phyloP scores from a whole-genome alignment of 2,329 filamentous ascomycete species.

The Aspergillus unguis region DNA sequence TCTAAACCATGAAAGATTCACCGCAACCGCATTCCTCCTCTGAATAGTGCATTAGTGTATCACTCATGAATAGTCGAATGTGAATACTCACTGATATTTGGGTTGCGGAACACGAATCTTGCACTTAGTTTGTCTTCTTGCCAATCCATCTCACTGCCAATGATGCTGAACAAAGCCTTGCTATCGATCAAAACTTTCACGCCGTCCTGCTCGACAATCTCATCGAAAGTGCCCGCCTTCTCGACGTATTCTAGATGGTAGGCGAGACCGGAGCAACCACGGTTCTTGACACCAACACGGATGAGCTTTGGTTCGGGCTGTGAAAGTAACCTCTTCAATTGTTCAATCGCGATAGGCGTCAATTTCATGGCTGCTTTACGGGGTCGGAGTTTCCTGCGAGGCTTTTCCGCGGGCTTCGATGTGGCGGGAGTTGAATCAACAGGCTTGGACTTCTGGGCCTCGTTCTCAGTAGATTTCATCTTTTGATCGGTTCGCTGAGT shows the following conservation, averaged over 20 bases:
- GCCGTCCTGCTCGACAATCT: constrained; percentile 90
- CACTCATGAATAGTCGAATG: background rate
- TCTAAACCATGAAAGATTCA: constrained; percentile 84
- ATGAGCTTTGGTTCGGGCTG: constrained; percentile 90
- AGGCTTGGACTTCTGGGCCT: constrained; percentile 65
- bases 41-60: constrained; percentile 42
- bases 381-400: constrained; percentile 67
- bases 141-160: constrained; percentile 99
- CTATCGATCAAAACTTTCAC: constrained; percentile 95
- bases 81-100: constrained; percentile 84
- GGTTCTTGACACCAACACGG: constrained; percentile 87
- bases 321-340: constrained; percentile 72
- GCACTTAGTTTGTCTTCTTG: constrained; percentile 90
- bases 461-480: constrained; percentile 57
- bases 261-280: constrained; percentile 87
- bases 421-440: constrained; percentile 34
- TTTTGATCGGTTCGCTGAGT: constrained; percentile 29
- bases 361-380: constrained; percentile 91
- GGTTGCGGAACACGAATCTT: constrained; percentile 91
- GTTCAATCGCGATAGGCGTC: constrained; percentile 73
- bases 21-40: constrained; percentile 95
- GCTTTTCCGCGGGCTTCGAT: constrained; percentile 48
- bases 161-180: constrained; percentile 96
- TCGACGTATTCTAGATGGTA: constrained; percentile 96
- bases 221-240: constrained; percentile 81